Conservation (phyloP, 495 filamentous ascomycete genomes). For the Penicillium atrosanguineum region DNA sequence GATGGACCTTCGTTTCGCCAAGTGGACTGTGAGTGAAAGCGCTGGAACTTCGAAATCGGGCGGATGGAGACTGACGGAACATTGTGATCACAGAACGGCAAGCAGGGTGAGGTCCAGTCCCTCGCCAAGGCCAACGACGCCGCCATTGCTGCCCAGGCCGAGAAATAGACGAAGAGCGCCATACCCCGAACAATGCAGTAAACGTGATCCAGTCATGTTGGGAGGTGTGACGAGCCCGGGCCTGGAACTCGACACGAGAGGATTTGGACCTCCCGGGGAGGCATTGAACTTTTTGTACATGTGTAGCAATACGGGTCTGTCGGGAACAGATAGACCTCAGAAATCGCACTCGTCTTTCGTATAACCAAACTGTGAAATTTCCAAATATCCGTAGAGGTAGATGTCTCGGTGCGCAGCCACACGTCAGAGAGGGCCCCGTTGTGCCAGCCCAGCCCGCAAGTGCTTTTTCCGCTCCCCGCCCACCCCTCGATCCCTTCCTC, state of each 20-base stretch:
- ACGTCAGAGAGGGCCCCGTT: conserved; percentile 21
- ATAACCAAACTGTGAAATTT: not conserved
- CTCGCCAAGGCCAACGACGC: conserved; percentile 70
- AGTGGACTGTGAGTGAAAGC: conserved; percentile 75
- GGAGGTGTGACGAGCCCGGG: conserved; percentile 17
- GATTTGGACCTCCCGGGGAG: conserved; percentile 17
- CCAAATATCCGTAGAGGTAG: not conserved
- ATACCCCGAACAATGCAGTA: not conserved
- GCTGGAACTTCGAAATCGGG: not conserved
- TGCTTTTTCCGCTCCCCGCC: conserved; percentile 27
- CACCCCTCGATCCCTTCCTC: conserved; percentile 15
- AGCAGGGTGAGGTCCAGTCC: conserved; percentile 83
- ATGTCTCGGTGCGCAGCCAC: conserved; percentile 13
- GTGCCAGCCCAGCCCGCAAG: conserved; percentile 17
- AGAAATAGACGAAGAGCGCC: conserved; percentile 37
- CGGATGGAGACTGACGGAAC: conserved; percentile 21
- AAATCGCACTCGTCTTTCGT: conserved; percentile 23
- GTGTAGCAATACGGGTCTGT: conserved; percentile 44
- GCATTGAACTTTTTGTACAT: conserved; percentile 37
- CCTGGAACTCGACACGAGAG: conserved; percentile 16
- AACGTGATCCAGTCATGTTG: conserved; percentile 16
- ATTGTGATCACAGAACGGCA: conserved; percentile 71
- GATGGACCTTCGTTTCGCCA: conserved; percentile 87
- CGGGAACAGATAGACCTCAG: conserved; percentile 26
- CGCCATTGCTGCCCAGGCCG: conserved; percentile 44